Evolutionary conservation across 805 yeast species (phyloP), one percentile per base, ranked within the genome.

Genomic region (Cyberlindnera sargentensis): DNA sequence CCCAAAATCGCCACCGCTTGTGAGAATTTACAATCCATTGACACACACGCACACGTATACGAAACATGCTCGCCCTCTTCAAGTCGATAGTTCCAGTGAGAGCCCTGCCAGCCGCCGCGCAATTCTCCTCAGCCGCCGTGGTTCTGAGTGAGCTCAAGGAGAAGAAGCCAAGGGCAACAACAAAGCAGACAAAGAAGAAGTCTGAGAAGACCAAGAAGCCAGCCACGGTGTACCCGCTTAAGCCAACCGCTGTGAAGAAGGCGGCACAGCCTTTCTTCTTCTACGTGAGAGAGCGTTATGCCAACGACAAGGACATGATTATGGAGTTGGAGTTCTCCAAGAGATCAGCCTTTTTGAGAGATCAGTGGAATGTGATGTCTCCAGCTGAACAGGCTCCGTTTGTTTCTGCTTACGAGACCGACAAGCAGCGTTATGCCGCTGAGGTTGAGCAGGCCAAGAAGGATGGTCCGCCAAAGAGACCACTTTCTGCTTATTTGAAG

Each of bases 391-490:
- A 43, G 39, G 38, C 46, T 8, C 49, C 47, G 24, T 53, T 34
- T 29, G 36, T 25, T 5, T 33, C 37, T 1, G n/a, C 39, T 29
- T 45, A 47, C 33, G 48, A 45, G 23, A 34, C 40, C 23, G 60
- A 55, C 27, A 34, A 42, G 15, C 31, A 37, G 34, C 47, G 56
- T 36, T 50, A 37, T 27, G 34, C 32, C 5, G 28, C 40, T 27
- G 57, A 54, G 27, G 46, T 47, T 40, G 50, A 44, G 3, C 41
- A 39, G 8, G 50, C 45, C 15, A 43, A 40, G n/a, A 40, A 41
- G 36, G 39, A 44, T n/a, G 42, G 40, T 2, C 53, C 55, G 27
- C 60, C 61, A 47, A 57, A 57, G 48, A 53, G 50, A 48, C 58
- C 58, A 35, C 25, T 42, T 6, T 42, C 40, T 7, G 33, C 46